Base-by-base conservation (phyloP, 1,139 yeast genomes). In the Pneumocystis carinii region DNA sequence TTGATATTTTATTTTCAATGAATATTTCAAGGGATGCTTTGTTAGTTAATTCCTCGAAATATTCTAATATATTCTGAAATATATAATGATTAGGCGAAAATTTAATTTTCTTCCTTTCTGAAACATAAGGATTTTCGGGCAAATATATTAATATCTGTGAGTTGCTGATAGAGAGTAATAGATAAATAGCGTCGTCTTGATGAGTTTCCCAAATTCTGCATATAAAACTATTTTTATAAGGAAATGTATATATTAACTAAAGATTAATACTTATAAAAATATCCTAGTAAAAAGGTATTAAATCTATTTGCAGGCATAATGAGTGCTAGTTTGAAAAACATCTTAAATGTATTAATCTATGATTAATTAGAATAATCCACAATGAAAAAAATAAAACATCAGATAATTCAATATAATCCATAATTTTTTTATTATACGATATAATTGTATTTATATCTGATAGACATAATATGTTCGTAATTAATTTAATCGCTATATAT, bases 281-380 rank as follows among this genome's bases (percentile, higher is more conserved):
- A 66, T 4, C 68, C 67, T 41, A 67, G 59, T 48, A 67, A 64
- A 64, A 69, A 70, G 59, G 61, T 66, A 24, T 65, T 64, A 62
- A 70, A 70, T 14, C 67, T 68, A 2, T 69, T 64, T 10, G 68
- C 66, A 2, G 77, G 63, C n/a, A 68, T 67, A 1, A 73, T 72
- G 24, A 79, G 66, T 3, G 79, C 73, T 12, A 75, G 68, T 2
- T 71, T 70, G 65, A 81, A 79, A 59, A 84, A 75, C 3, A 75
- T 64, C 19, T 70, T 61, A 58, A 70, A 70, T 53, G 66, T 39
- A 2, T 57, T 39, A 35, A 19, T 17, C 41, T 57, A 37, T 39
- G 24, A 29, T 27, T 12, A 27, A 57, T 37, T 57, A 39, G 59
- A 37, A 37, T 37, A 39, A 19, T 37, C 29, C 15, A 29, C 19